Base-by-base conservation (phyloP, 192 early-diverging fungal genomes). In the Coemansia sp. region DNA sequence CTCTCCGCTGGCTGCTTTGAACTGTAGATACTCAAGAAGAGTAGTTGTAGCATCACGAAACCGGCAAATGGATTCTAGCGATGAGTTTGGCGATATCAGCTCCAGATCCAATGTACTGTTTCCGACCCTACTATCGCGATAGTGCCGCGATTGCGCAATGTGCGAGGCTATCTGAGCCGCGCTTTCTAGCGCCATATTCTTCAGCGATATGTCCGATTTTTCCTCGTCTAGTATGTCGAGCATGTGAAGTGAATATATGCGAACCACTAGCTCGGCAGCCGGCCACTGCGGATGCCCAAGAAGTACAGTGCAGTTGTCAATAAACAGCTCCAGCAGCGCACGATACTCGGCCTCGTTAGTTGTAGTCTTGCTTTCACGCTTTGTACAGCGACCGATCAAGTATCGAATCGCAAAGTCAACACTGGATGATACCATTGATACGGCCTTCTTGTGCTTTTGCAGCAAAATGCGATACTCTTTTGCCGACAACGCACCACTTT, bases 211-310 rank as follows among this genome's bases (percentile, higher is more conserved):
- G 23, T 89, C 88, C 0, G 86, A 60, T 56, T 86, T 84, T 4
- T 86, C 73, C 48, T 88, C 88, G 29, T 89, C 88, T 7, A 89
- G 62, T 47, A 81, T 73, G 22, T 83, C 84, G n/a, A 85, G 85
- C 76, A 94, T 79, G 6, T 92, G 79, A 37, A 84, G 85, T 38
- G 85, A 88, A 45, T 90, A 88, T 9, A 90, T 67, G 23, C 84
- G 69, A 4, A 92, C 58, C 47, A 89, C 83, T 12, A 92, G 62
- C 54, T 93, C 92, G 0, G 95, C 91, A 5, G 83, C 88, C 1
- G 95, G 95, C 95, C 95, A 97, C 41, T 95, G 93, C 3, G 94
- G 93, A 14, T 89, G 87, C 17, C 88, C 85, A 38, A 94, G 71
- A 1, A 94, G 84, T 3, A 69, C 64, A 27, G 94, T 62, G 0